Conservation (phyloP, 2,329 filamentous ascomycete species). For the Alternaria arbusti region DNA sequence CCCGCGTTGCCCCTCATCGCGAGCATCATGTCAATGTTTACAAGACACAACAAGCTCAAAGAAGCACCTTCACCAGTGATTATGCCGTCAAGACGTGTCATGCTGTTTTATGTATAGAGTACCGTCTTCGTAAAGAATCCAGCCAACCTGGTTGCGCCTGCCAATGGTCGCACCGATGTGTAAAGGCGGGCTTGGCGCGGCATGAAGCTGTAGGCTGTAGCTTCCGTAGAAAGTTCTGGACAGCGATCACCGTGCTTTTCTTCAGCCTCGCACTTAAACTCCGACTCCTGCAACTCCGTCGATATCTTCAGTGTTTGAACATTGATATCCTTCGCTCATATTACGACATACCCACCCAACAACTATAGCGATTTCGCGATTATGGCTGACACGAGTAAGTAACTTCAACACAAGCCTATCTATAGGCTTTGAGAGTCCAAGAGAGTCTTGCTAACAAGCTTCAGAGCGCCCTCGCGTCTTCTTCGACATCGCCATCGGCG, state of each 20-base stretch:
- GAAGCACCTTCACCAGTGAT: not conserved
- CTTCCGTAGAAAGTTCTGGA: constrained; percentile 45
- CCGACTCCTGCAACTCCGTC: not conserved
- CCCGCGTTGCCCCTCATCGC: constrained; percentile 39
- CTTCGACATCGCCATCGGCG: constrained; percentile 89
- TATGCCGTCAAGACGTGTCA: not conserved
- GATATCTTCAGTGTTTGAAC: not conserved
- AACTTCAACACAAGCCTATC: not conserved
- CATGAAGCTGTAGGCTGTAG: constrained; percentile 21
- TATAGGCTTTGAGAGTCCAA: not conserved
- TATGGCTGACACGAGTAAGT: constrained; percentile 39
- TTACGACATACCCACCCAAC: not conserved
- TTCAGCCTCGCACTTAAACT: constrained; percentile 25
- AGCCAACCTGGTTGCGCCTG: not conserved
- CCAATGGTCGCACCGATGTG: constrained; percentile 5
- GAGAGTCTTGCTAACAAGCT: constrained; percentile 8
- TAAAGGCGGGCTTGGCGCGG: constrained; percentile 30
- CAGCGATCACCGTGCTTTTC: constrained; percentile 27
- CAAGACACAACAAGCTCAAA: constrained; percentile 1
- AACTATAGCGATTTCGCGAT: constrained; percentile 12
- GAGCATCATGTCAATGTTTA: constrained; percentile 16
- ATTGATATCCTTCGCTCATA: not conserved
- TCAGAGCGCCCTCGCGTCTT: constrained; percentile 78
- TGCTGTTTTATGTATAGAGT: not conserved
- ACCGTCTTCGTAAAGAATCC: not conserved